A percentile compares a stretch with the other conserved stretches of the same genome.
phyloP scores from a whole-genome alignment of 2,329 filamentous ascomycete species.

The Clarireedia paspali region DNA sequence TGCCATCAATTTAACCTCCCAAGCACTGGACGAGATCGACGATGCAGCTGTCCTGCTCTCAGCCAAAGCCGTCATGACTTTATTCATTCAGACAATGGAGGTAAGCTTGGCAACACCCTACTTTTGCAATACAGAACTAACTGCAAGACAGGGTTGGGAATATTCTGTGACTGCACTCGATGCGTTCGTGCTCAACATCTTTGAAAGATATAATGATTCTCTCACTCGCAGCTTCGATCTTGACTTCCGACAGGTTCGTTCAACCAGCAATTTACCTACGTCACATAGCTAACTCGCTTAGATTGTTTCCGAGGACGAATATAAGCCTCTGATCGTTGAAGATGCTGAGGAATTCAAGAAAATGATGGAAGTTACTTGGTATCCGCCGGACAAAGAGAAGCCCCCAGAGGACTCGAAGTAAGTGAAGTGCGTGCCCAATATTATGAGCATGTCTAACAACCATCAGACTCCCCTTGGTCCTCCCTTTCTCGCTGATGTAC shows the following conservation, averaged over 20 bases:
- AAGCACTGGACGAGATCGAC: constrained; percentile 68
- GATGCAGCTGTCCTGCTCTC: constrained; percentile 89
- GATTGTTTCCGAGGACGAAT: constrained; percentile 87
- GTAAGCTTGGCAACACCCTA: constrained; percentile 37
- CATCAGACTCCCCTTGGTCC: constrained; percentile 77
- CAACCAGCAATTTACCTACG: not conserved
- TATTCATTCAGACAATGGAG: constrained; percentile 99
- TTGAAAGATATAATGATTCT: constrained; percentile 88
- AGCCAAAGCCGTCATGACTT: constrained; percentile 83
- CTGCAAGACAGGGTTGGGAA: constrained; percentile 63
- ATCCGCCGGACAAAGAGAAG: constrained; percentile 79
- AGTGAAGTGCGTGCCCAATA: not conserved
- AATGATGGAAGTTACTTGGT: constrained; percentile 94
- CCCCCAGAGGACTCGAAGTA: constrained; percentile 65
- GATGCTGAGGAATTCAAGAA: constrained; percentile 88
- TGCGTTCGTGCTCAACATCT: constrained; percentile 70
- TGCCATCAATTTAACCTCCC: constrained; percentile 73
- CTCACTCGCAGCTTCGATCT: constrained; percentile 88
- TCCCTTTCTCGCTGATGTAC: constrained; percentile 99
- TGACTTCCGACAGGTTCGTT: constrained; percentile 78
- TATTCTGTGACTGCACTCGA: constrained; percentile 80
- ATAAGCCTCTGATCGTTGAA: constrained; percentile 98
- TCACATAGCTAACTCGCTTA: constrained; percentile 25
- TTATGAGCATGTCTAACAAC: not conserved
- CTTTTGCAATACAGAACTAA: not conserved